These are phyloP conservation scores for Ambispora gerdemannii DNA, from an alignment of 192 early-diverging fungal genomes.

Conservation along the genomic window DNA sequence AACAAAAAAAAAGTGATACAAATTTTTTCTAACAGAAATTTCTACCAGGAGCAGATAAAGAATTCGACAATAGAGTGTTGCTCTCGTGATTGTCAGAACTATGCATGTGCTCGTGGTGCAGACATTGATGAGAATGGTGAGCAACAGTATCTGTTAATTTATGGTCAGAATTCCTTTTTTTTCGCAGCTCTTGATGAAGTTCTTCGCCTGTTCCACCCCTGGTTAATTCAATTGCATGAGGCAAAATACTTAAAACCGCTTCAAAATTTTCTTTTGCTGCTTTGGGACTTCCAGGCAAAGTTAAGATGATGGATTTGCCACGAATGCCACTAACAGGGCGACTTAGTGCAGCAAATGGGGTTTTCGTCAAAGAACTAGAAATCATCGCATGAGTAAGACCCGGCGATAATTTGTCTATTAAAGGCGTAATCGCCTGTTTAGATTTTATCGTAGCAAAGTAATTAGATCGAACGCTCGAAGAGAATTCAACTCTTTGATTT, in stretches of 20 bases:
- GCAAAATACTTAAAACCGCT: constrained; percentile 67
- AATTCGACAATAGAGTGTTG: constrained; percentile 25
- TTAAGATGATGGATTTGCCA: constrained; percentile 64
- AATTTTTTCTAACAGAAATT: background rate
- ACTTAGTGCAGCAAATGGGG: constrained; percentile 87
- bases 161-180: constrained; percentile 30
- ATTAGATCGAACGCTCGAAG: no score
- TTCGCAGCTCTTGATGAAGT: constrained; percentile 52
- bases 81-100: background rate
- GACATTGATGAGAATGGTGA: constrained; percentile 10
- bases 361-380: constrained; percentile 69
- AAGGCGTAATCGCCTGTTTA: constrained; percentile 63
- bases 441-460: no score
- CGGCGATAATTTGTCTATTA: constrained; percentile 65
- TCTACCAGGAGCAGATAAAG: constrained; percentile 38
- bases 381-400: constrained; percentile 82
- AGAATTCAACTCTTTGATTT: no score
- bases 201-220: constrained; percentile 57
- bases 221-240: constrained; percentile 77
- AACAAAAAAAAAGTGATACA: no score
- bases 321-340: constrained; percentile 70
- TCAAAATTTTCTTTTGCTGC: constrained; percentile 81
- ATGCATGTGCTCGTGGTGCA: constrained; percentile 28
- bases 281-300: constrained; percentile 87
- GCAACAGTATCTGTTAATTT: constrained; percentile 32